These are phyloP conservation scores for Grosmannia clavigera DNA, from an alignment of 2,329 filamentous ascomycete genomes.

Conservation along the genomic window DNA sequence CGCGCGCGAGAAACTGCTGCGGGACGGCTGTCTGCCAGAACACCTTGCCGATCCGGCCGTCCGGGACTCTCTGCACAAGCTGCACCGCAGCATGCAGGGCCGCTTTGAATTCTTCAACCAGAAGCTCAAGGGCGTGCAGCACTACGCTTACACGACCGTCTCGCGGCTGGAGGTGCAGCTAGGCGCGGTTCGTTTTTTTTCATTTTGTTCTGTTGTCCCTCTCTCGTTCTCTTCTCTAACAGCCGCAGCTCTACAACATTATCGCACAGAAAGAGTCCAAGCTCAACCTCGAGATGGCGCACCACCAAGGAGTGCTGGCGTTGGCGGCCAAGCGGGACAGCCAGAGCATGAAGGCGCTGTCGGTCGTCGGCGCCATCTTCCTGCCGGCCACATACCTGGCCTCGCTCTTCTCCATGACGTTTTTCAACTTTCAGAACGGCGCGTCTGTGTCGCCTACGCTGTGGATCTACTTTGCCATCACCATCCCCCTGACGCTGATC, in stretches of 20 bases:
- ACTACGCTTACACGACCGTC: conserved; percentile 50
- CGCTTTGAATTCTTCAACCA: conserved; percentile 47
- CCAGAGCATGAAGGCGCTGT: conserved; percentile 53
- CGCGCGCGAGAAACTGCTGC: conserved; percentile 3
- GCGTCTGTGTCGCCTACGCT: conserved; percentile 34
- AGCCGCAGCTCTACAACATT: conserved; percentile 48
- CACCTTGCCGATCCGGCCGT: conserved; percentile 15
- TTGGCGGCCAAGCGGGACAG: conserved; percentile 49
- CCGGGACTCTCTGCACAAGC: conserved; percentile 23
- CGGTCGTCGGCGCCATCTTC: conserved; percentile 50
- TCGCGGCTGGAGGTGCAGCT: conserved; percentile 49
- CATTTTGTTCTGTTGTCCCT: background rate
- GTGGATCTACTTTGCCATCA: conserved; percentile 53
- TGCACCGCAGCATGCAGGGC: conserved; percentile 40
- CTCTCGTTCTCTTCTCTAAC: background rate
- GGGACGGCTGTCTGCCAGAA: background rate
- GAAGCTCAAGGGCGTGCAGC: conserved; percentile 49
- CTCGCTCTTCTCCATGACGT: conserved; percentile 54
- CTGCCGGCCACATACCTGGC: conserved; percentile 50
- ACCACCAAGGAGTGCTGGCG: conserved; percentile 45
- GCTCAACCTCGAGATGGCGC: conserved; percentile 50
- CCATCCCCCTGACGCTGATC: conserved; percentile 41
- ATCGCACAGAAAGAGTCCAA: conserved; percentile 53
- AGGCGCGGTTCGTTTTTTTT: conserved; percentile 35
- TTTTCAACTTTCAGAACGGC: conserved; percentile 47